Evolutionary conservation across 345 rosid genomes (phyloP).

Genomic region (Arabis hirsuta): DNA sequence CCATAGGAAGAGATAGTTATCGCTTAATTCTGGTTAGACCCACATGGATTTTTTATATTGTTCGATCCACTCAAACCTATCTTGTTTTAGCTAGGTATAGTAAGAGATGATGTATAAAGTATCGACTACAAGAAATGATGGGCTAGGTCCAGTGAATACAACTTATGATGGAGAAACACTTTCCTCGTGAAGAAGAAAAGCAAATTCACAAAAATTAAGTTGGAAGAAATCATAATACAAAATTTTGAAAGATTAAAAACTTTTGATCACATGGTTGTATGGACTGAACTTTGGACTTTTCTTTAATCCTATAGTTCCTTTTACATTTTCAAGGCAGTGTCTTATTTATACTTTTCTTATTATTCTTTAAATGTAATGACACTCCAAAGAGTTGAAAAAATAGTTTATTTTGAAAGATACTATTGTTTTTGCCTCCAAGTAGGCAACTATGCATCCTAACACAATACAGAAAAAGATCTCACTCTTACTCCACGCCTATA

Average conservation of each 20-base stretch:
- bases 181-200: constrained; percentile 37
- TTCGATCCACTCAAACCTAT: constrained; percentile 15
- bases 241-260: constrained; percentile 32
- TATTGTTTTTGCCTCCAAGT: constrained; percentile 42
- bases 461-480: background rate
- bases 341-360: constrained; percentile 16
- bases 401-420: constrained; percentile 1
- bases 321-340: constrained; percentile 42
- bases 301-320: constrained; percentile 33
- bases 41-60: constrained; percentile 29
- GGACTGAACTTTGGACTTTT: constrained; percentile 53
- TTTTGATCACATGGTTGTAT: constrained; percentile 48
- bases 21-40: constrained; percentile 28
- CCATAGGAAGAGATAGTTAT: constrained; percentile 17
- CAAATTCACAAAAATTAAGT: constrained; percentile 32
- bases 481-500: constrained; percentile 44
- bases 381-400: background rate
- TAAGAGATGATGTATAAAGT: background rate
- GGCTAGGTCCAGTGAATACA: constrained; percentile 26
- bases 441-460: constrained; percentile 38
- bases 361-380: constrained; percentile 16
- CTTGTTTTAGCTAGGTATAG: background rate
- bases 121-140: constrained; percentile 17
- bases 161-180: constrained; percentile 27
- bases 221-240: constrained; percentile 40